Conservation (phyloP, 768 basidiomycete species). For the Tricholoma saponaceum region DNA sequence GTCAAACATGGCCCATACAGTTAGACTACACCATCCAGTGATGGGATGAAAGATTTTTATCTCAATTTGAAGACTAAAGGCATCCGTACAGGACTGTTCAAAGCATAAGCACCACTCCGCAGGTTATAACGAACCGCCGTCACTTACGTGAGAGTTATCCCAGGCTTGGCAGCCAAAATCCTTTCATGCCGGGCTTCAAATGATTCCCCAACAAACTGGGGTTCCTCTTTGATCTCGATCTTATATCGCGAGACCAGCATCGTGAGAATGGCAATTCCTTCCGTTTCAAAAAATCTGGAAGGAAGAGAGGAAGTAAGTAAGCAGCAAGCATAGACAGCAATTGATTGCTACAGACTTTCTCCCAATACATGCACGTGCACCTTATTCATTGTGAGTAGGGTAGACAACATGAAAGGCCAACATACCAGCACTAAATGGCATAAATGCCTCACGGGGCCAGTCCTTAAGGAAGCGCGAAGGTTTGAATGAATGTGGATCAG, state of each 20-base stretch:
- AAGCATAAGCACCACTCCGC: background rate
- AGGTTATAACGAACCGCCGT: background rate
- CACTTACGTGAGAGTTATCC: slow-evolving; percentile 44
- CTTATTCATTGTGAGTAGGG: slow-evolving; percentile 15
- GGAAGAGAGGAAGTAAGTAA: background rate
- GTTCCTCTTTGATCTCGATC: slow-evolving; percentile 47
- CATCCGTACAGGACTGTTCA: slow-evolving; percentile 24
- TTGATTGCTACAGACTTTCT: slow-evolving; percentile 26
- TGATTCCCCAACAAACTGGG: slow-evolving; percentile 41
- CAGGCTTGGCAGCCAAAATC: slow-evolving; percentile 30
- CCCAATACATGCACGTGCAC: slow-evolving; percentile 43
- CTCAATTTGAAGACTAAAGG: slow-evolving; percentile 32
- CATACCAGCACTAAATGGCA: slow-evolving; percentile 46
- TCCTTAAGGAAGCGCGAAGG: slow-evolving; percentile 47
- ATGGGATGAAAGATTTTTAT: background rate
- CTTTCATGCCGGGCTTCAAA: slow-evolving; percentile 42
- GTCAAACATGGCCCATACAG: too few species aligned
- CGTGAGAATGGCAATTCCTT: slow-evolving; percentile 47
- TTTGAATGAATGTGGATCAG: slow-evolving; percentile 44
- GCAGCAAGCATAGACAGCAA: background rate
- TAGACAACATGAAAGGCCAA: background rate
- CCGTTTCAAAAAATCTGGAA: slow-evolving; percentile 33
- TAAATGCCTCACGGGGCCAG: slow-evolving; percentile 51
- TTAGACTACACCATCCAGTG: too few species aligned
- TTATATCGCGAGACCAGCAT: slow-evolving; percentile 43